phyloP scores from a whole-genome alignment of 495 filamentous ascomycete species.

The Penicillium bialowiezense region DNA sequence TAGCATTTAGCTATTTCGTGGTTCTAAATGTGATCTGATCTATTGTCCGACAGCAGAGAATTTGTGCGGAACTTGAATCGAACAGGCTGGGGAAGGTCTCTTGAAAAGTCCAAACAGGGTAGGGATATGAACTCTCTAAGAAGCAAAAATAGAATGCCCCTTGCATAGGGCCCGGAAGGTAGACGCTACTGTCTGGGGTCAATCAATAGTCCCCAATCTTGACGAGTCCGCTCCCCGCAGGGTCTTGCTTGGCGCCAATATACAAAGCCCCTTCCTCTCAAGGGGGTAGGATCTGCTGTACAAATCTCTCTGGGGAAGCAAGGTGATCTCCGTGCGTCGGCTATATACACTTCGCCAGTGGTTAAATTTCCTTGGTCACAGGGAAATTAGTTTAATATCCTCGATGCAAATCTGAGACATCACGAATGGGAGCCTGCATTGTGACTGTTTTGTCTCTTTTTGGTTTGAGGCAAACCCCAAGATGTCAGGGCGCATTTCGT shows the following conservation, averaged over 20 bases:
- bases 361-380: background rate
- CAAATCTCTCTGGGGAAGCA: slow-evolving; percentile 4
- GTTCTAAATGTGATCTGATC: too few relatives aligned
- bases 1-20: too few relatives aligned
- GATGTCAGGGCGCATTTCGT: background rate
- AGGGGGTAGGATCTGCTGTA: slow-evolving; percentile 6
- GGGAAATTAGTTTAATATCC: slow-evolving; percentile 2
- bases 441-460: slow-evolving; percentile 1
- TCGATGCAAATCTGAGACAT: slow-evolving; percentile 20
- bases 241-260: background rate
- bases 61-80: too few relatives aligned
- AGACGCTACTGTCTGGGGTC: slow-evolving; percentile 4
- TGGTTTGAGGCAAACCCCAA: slow-evolving; percentile 3
- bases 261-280: background rate
- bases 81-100: too few relatives aligned
- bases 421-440: slow-evolving; percentile 17
- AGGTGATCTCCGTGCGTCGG: background rate
- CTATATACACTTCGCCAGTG: background rate
- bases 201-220: slow-evolving; percentile 17
- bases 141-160: slow-evolving; percentile 1
- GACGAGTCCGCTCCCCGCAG: slow-evolving; percentile 16
- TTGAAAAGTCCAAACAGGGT: too few relatives aligned
- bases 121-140: background rate
- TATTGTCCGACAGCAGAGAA: too few relatives aligned
- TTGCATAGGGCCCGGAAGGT: slow-evolving; percentile 4